A percentile compares a stretch with the other conserved stretches of the same genome.
These are phyloP conservation scores for Carallia pectinifolia DNA, from an alignment of 345 rosid species.

Conservation along the genomic window DNA sequence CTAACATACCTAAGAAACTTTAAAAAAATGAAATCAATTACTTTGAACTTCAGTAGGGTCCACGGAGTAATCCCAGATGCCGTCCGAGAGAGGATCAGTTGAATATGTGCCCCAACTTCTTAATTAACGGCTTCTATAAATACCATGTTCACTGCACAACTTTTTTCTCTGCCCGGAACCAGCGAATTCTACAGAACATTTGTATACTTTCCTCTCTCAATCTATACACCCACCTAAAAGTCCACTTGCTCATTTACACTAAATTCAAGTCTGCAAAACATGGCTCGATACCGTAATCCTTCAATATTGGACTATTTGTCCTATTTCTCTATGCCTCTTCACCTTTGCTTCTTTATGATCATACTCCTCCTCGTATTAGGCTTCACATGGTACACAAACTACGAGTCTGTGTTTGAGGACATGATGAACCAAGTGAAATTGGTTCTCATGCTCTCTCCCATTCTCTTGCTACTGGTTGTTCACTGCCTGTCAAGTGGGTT, in stretches of 20 bases:
- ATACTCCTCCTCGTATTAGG: conserved; percentile 41
- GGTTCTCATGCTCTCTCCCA: conserved; percentile 40
- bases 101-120: too few relatives aligned
- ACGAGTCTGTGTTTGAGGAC: conserved; percentile 48
- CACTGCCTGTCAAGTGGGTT: conserved; percentile 43
- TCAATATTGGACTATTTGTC: conserved; percentile 11
- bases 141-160: neutral
- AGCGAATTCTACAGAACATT: conserved; percentile 1
- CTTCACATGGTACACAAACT: conserved; percentile 51
- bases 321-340: conserved; percentile 34
- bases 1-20: too few relatives aligned
- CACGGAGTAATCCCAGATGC: too few relatives aligned
- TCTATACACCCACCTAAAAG: neutral
- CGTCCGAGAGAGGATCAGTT: too few relatives aligned
- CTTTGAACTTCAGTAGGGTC: too few relatives aligned
- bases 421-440: conserved; percentile 48
- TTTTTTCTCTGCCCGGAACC: neutral
- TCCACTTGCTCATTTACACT: neutral
- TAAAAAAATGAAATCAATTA: too few relatives aligned
- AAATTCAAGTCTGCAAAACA: conserved; percentile 1
- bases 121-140: too few relatives aligned
- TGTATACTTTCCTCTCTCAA: neutral
- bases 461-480: conserved; percentile 42
- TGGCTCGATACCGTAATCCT: conserved; percentile 34
- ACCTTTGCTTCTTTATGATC: conserved; percentile 47